These are phyloP conservation scores for Ogataea henricii DNA, from an alignment of 805 yeast species.

Conservation along the genomic window DNA sequence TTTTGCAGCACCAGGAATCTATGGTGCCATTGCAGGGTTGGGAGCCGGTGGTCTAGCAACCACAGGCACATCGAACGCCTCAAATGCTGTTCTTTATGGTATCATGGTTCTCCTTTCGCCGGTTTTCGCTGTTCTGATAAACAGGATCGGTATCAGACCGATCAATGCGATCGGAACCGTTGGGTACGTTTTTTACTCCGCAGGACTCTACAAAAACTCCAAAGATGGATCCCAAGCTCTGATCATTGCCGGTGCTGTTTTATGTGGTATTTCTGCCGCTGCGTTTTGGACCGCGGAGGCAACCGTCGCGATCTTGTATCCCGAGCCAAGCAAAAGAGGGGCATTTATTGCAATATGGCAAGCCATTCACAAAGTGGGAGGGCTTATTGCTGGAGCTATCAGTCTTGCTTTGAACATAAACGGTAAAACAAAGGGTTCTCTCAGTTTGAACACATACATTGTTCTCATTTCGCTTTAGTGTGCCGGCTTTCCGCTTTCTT, in stretches of 20 bases:
- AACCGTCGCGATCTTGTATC: conserved; percentile 30
- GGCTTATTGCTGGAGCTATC: conserved; percentile 31
- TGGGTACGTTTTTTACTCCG: conserved; percentile 30
- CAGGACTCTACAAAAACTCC: conserved; percentile 31
- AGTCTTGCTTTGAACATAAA: conserved; percentile 20
- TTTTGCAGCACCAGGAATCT: conserved; percentile 17
- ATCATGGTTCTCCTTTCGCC: conserved; percentile 28
- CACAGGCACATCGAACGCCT: conserved; percentile 9
- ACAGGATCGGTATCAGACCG: conserved; percentile 25
- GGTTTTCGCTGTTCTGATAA: conserved; percentile 24
- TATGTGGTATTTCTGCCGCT: conserved; percentile 29
- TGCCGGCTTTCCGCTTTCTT: conserved; percentile 26
- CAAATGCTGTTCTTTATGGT: conserved; percentile 19
- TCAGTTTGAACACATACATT: conserved; percentile 28
- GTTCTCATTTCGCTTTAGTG: conserved; percentile 30
- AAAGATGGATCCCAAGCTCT: conserved; percentile 29
- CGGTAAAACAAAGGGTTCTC: conserved; percentile 20
- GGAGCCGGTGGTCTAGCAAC: conserved; percentile 20
- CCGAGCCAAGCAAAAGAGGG: conserved; percentile 27
- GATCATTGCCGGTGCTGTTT: conserved; percentile 28
- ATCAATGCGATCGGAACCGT: conserved; percentile 25
- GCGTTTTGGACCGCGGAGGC: conserved; percentile 34
- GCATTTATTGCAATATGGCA: conserved; percentile 33
- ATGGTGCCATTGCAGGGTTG: conserved; percentile 9
- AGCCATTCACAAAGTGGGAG: conserved; percentile 28